Percentiles rank a stretch among this genome's conserved stretches.
Conservation (phyloP, 345 rosid species). For the Murraya paniculata region DNA sequence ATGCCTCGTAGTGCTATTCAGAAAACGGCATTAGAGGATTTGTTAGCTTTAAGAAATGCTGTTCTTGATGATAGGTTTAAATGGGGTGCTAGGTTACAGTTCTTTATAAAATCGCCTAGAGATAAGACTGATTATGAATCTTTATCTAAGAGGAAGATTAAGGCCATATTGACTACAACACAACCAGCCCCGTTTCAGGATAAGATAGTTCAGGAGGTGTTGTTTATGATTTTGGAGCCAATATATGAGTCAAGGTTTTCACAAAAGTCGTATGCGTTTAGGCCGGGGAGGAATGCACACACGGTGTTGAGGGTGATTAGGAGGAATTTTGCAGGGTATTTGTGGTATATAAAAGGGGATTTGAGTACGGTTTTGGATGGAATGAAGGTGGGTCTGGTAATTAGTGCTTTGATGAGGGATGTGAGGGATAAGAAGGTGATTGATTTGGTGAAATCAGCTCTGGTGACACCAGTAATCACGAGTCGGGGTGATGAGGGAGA, state of each 20-base stretch:
- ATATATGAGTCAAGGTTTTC: constrained; percentile 85
- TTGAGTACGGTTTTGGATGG: constrained; percentile 91
- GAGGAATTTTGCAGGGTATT: constrained; percentile 83
- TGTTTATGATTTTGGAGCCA: constrained; percentile 85
- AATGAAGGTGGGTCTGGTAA: constrained; percentile 77
- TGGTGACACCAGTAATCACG: constrained; percentile 80
- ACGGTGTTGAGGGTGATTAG: constrained; percentile 84
- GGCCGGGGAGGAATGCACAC: constrained; percentile 92
- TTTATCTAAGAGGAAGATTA: constrained; percentile 91
- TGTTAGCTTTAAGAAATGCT: constrained; percentile 78
- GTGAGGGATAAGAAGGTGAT: constrained; percentile 93
- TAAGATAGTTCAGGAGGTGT: constrained; percentile 88
- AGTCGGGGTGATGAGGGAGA: constrained; percentile 47
- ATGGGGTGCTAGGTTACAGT: constrained; percentile 94
- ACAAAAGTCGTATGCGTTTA: constrained; percentile 77
- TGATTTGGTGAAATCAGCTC: constrained; percentile 75
- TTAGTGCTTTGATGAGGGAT: constrained; percentile 87
- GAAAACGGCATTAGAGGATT: constrained; percentile 74
- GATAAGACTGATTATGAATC: constrained; percentile 86
- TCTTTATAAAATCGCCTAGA: constrained; percentile 79
- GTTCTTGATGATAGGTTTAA: constrained; percentile 91
- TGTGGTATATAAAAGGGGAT: constrained; percentile 94
- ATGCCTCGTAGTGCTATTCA: constrained; percentile 82
- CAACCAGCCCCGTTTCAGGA: constrained; percentile 92
- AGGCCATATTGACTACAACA: constrained; percentile 78